Conservation (phyloP, 352 stramenopile species). For the Globisporangium cylindrosporum region DNA sequence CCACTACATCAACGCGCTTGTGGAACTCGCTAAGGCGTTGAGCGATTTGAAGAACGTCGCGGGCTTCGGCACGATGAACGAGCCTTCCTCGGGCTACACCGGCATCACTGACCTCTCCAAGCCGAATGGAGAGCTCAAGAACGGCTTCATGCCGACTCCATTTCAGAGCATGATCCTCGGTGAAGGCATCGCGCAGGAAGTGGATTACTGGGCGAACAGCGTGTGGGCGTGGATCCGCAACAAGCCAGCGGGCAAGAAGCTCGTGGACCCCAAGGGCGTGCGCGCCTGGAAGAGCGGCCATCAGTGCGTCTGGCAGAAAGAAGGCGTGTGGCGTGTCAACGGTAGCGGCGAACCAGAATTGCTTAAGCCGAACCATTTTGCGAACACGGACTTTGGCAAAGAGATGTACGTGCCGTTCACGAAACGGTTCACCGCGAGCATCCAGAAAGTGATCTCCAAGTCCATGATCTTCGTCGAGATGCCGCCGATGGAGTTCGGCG, state of each 20-base stretch:
- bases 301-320: constrained; percentile 74
- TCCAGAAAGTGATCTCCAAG: constrained; percentile 54
- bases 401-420: constrained; percentile 86
- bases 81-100: constrained; percentile 78
- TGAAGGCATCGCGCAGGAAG: constrained; percentile 50
- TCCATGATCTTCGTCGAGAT: constrained; percentile 80
- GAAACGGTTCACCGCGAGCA: constrained; percentile 42
- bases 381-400: constrained; percentile 55
- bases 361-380: constrained; percentile 70
- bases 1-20: constrained; percentile 82
- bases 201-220: constrained; percentile 75
- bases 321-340: constrained; percentile 75
- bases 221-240: constrained; percentile 62
- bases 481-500: constrained; percentile 69
- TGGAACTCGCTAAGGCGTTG: constrained; percentile 56
- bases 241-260: constrained; percentile 38
- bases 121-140: constrained; percentile 67
- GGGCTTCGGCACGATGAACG: constrained; percentile 91
- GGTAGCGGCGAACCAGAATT: constrained; percentile 39
- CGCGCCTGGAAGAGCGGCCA: constrained; percentile 69
- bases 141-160: constrained; percentile 64
- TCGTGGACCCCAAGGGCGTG: constrained; percentile 46
- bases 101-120: constrained; percentile 54
- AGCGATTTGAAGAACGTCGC: constrained; percentile 79
- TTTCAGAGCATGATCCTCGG: constrained; percentile 81